Percentiles rank a stretch among this genome's conserved stretches.
phyloP scores from a whole-genome alignment of 768 basidiomycete species.

The Pisolithus orientalis region DNA sequence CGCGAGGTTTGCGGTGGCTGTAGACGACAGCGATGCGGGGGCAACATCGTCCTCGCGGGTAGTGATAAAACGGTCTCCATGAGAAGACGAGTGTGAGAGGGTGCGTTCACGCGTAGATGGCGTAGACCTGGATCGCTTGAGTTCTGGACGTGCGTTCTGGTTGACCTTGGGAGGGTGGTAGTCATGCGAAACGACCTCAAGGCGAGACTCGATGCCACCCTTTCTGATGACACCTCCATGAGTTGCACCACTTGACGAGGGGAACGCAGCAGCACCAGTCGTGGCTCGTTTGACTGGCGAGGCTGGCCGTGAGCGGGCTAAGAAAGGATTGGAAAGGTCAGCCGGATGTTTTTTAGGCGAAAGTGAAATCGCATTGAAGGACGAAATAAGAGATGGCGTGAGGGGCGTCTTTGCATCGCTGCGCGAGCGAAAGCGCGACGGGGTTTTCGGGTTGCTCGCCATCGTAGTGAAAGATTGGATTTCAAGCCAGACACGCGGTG shows the following conservation, averaged over 20 bases:
- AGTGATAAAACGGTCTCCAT: constrained; percentile 67
- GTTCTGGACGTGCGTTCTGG: constrained; percentile 34
- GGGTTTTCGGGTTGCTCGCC: constrained; percentile 36
- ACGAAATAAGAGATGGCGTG: constrained; percentile 37
- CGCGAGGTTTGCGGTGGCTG: constrained; percentile 34
- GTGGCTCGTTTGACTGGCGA: constrained; percentile 64
- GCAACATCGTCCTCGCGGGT: constrained; percentile 48
- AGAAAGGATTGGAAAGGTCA: constrained; percentile 60
- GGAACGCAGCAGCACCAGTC: constrained; percentile 40
- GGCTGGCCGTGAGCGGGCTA: constrained; percentile 46
- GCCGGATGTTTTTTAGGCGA: constrained; percentile 33
- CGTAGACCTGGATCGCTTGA: constrained; percentile 70
- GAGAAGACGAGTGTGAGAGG: constrained; percentile 32
- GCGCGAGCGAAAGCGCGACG: constrained; percentile 40
- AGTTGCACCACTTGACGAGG: constrained; percentile 55
- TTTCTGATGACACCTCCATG: constrained; percentile 59
- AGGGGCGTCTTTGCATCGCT: constrained; percentile 46
- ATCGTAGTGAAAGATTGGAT: constrained; percentile 4
- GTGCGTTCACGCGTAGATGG: constrained; percentile 44
- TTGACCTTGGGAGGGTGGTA: constrained; percentile 50
- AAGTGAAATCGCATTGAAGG: constrained; percentile 32
- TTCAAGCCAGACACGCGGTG: not conserved
- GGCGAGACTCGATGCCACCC: constrained; percentile 69
- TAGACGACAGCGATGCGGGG: constrained; percentile 59
- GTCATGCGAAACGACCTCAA: constrained; percentile 73